Conservation (phyloP, 331 rosid species). For the Rosa hybrid region DNA sequence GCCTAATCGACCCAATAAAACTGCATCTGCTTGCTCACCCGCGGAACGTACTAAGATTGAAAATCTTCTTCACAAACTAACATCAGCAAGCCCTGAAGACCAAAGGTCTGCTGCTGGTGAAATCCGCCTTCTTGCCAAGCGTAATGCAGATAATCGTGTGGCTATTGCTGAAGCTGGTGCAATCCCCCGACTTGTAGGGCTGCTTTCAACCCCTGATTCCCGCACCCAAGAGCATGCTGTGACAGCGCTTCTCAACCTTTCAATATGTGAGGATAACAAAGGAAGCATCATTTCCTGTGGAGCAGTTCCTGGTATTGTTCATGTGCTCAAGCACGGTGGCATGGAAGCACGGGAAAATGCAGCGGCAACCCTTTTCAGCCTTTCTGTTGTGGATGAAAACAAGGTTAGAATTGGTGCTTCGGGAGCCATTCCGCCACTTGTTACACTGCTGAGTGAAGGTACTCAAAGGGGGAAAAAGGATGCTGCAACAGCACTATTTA, state of each 20-base stretch:
- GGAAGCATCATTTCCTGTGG: constrained; percentile 75
- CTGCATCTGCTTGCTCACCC: constrained; percentile 68
- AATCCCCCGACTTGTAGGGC: constrained; percentile 80
- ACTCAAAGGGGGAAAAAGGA: constrained; percentile 97
- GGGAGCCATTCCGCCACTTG: constrained; percentile 93
- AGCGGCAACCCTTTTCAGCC: constrained; percentile 97
- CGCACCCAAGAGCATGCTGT: constrained; percentile 97
- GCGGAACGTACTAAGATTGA: constrained; percentile 71
- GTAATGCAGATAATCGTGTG: constrained; percentile 90
- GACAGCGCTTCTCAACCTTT: constrained; percentile 93
- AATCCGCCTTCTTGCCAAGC: constrained; percentile 97
- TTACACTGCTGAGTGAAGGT: constrained; percentile 80
- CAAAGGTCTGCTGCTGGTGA: constrained; percentile 86
- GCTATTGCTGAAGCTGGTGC: constrained; percentile 99
- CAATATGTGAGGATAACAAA: constrained; percentile 86
- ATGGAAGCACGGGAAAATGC: constrained; percentile 99
- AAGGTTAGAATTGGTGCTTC: constrained; percentile 83
- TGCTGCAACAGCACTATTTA: constrained; percentile 97
- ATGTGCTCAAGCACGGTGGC: constrained; percentile 85
- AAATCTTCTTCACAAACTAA: constrained; percentile 64
- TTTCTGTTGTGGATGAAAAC: constrained; percentile 87
- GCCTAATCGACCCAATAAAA: constrained; percentile 57
- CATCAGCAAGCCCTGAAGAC: constrained; percentile 64
- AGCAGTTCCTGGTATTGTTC: constrained; percentile 89
- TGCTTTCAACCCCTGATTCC: constrained; percentile 70